Percentiles rank a stretch among this genome's conserved stretches.
Evolutionary conservation across 352 stramenopile species (phyloP).

Genomic region (Pythium monospermum): DNA sequence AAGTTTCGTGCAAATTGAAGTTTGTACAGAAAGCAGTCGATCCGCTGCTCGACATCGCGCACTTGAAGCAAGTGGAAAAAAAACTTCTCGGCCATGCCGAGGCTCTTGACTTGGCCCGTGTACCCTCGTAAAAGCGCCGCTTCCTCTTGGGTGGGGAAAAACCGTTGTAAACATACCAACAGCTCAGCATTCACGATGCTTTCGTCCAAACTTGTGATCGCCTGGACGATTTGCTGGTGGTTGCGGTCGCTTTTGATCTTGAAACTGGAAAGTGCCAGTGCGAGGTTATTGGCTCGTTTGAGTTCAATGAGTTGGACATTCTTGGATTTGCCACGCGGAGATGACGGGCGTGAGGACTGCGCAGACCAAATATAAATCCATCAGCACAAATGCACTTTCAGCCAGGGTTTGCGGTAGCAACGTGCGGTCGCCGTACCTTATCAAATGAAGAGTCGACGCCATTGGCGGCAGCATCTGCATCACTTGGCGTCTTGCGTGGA

Average conservation of each 20-base stretch:
- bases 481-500: conserved; percentile 17
- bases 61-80: conserved; percentile 62
- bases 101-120: conserved; percentile 29
- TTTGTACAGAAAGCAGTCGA: conserved; percentile 78
- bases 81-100: conserved; percentile 74
- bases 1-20: conserved; percentile 52
- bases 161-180: conserved; percentile 64
- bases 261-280: conserved; percentile 68
- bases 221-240: conserved; percentile 53
- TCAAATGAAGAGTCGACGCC: conserved; percentile 38
- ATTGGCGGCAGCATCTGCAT: conserved; percentile 7
- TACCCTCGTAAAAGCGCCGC: conserved; percentile 38
- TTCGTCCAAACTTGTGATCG: conserved; percentile 59
- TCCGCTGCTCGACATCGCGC: conserved; percentile 45
- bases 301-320: conserved; percentile 73
- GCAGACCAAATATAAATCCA: too few species aligned
- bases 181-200: conserved; percentile 49
- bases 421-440: too few species aligned
- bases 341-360: conserved; percentile 52
- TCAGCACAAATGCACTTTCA: too few species aligned
- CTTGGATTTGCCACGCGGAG: conserved; percentile 64
- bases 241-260: conserved; percentile 71
- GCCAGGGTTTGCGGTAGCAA: too few species aligned
- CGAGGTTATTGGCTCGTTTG: conserved; percentile 78
- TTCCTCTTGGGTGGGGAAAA: conserved; percentile 73